Base-by-base conservation (phyloP, 2,329 filamentous ascomycete species). In the Penicillium fuscoglaucum region DNA sequence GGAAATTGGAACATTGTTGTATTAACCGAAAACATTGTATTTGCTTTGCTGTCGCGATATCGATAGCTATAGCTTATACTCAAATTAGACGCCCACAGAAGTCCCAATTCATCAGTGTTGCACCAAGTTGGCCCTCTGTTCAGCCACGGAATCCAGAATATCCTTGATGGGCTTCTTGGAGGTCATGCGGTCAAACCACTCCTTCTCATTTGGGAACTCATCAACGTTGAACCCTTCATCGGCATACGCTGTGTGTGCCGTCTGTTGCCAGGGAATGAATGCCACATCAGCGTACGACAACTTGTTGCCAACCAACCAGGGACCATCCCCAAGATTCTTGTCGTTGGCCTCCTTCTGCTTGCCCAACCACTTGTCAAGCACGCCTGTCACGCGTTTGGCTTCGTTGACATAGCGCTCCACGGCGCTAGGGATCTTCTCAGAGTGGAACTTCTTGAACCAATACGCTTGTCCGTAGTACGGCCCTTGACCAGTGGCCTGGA, bases 401-500 rank as follows among this genome's bases (percentile, higher is more conserved):
- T 82, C 79, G 17, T 72, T 70, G 29, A 63, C 61, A 64, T 80
- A 82, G 21, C 79, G 75, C 9, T 78, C 71, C 19, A 78, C 66
- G 8, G 75, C 79, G 17, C 69, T 74, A 0, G 66, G 70, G 29
- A 80, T 13, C 58, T 73, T 76, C 51, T 81, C 78, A 0, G 65
- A 63, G 61, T 80, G 75, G 51, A 72, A 76, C 6, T 57, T 58
- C 17, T 53, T 65, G 67, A 79, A 82, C 79, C 78, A 82, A 29
- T 68, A 70, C 0, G 68, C 69, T 64, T 82, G 80, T 15, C 80
- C 81, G 58, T 74, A 82, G 64, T 82, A 82, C 0, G 79, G 80
- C 1, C 79, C 80, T 61, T 82, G 80, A 8, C 79, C 79, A 2
- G 73, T 72, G 41, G 70, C 68, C 66, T 82, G 79, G 67, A 75